Conservation (phyloP, 768 basidiomycete species). For the Galerina marginata region DNA sequence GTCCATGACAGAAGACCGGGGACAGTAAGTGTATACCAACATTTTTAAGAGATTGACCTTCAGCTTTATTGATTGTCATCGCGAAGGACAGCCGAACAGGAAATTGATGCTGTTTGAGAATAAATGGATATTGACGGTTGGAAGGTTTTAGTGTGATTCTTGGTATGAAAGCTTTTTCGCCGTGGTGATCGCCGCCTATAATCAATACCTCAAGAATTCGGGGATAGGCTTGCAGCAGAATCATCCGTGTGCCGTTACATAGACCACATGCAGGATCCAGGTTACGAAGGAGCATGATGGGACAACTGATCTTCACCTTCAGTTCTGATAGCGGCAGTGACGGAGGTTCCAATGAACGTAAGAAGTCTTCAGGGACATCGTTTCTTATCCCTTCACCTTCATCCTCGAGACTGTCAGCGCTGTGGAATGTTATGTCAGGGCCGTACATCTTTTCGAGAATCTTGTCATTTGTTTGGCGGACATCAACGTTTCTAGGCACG, state of each 20-base stretch:
- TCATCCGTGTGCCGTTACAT: slow-evolving; percentile 35
- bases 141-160: slow-evolving; percentile 33
- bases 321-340: no score
- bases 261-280: slow-evolving; percentile 39
- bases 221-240: slow-evolving; percentile 19
- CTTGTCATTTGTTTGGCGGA: no score
- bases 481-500: no score
- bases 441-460: no score
- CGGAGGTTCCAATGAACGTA: no score
- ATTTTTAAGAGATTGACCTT: slow-evolving; percentile 48
- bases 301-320: no score
- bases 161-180: slow-evolving; percentile 42
- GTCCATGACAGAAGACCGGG: no score
- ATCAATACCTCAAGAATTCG: slow-evolving; percentile 36
- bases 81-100: slow-evolving; percentile 48
- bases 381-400: no score
- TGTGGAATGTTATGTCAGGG: no score
- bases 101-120: slow-evolving; percentile 40
- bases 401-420: no score
- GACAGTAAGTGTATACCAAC: slow-evolving; percentile 47
- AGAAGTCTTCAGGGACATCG: no score
- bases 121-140: slow-evolving; percentile 31
- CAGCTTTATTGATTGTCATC: slow-evolving; percentile 49
- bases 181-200: slow-evolving; percentile 42
- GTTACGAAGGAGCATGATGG: slow-evolving; percentile 40